Base-by-base conservation (phyloP, 2,329 filamentous ascomycete species). In the Metarhizium robertsii region DNA sequence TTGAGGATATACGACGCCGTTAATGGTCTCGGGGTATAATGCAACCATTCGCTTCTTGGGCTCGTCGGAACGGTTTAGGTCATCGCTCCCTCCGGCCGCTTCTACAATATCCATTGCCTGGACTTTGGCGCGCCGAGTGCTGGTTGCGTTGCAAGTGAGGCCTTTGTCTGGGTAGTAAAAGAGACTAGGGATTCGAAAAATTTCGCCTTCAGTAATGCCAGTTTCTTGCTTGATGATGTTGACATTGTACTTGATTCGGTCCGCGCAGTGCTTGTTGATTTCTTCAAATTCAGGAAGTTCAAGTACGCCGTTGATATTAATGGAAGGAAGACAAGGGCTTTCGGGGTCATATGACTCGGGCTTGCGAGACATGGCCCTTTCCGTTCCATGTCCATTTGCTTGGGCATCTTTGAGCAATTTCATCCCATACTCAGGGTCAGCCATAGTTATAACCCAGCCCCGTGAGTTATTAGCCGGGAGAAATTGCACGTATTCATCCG, bases 401-500 rank as follows among this genome's bases (percentile, higher is more conserved):
- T 38, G 30, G 0, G 60, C 57, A 6, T 66, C 58, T n/a, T 59
- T 55, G 0, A 67, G 57, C 0, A 66, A n/a, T 0, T 46, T 52
- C 1, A 66, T 25, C 0, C 62, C 65, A 4, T 56, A 57, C 1
- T 55, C 36, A 0, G 65, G 61, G 20, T 67, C 63, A 4, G 61
- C 63, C 2, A 58, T 59, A 49, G 63, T 57, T 11, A 67, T 29
- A 3, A 62, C 40, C 62, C 63, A 67, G 2, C 66, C 66, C 0
- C 56, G 62, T 16, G 63, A 50, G 20, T 59, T 66, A 3, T 63
- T 46, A 1, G 56, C 57, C 1, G 66, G 66, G 0, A 67, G 50
- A 18, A 67, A 67, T n/a, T 67, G 66, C 1, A 67, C 34, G 20
- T 66, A 67, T 55, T 67, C 65, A 36, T 67, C 66, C 0, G 65